Evolutionary conservation across 257 asterid genomes (phyloP).

Genomic region (Salvia splendens): DNA sequence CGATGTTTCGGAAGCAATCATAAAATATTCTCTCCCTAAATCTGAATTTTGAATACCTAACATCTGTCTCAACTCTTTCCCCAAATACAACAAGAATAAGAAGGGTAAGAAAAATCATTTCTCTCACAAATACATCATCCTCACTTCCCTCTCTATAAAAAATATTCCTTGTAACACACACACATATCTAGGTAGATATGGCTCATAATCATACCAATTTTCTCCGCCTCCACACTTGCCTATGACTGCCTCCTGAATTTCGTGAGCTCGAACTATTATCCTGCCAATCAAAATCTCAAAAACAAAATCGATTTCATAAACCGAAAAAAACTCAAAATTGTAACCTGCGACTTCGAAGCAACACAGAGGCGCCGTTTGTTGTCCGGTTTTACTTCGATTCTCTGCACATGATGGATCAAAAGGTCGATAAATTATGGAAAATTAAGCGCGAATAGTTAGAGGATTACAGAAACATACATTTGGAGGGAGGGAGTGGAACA

Average conservation of each 20-base stretch:
- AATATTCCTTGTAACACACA: too few species aligned
- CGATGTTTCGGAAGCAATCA: neutral
- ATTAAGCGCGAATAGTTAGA: neutral
- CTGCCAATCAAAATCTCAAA: conserved; percentile 40
- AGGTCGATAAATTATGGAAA: neutral
- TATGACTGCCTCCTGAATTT: conserved; percentile 50
- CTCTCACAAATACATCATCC: neutral
- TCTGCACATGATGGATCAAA: conserved; percentile 43
- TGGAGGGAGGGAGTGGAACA: conserved; percentile 37
- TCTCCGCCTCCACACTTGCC: conserved; percentile 81
- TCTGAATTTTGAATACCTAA: neutral
- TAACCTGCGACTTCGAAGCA: conserved; percentile 54
- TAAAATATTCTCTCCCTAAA: neutral
- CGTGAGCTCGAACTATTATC: conserved; percentile 42
- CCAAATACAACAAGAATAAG: neutral
- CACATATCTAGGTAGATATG: neutral
- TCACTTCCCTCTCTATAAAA: neutral
- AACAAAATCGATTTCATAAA: too few species aligned
- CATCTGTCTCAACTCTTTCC: neutral
- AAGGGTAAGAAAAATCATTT: neutral
- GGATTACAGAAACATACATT: neutral
- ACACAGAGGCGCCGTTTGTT: conserved; percentile 38
- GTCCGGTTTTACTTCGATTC: conserved; percentile 46
- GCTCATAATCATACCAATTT: conserved; percentile 55
- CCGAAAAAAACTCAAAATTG: neutral